phyloP scores from a whole-genome alignment of 139 green algal genomes.

The Diplosphaera chodatii region DNA sequence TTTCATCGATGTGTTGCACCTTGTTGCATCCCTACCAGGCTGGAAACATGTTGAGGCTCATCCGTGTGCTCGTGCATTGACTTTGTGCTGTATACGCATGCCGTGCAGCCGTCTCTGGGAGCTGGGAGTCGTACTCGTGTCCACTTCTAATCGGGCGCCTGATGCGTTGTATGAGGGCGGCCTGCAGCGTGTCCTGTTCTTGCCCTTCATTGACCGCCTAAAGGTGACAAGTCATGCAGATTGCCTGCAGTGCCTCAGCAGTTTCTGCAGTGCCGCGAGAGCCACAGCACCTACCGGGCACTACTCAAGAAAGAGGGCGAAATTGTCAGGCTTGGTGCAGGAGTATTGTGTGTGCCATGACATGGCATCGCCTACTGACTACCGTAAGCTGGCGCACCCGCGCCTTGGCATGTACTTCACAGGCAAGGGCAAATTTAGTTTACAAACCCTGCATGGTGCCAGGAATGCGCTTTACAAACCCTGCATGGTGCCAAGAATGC shows the following conservation, averaged over 20 bases:
- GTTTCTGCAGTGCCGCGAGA: too few species aligned
- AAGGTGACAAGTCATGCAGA: constrained; percentile 34
- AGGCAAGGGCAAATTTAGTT: background rate
- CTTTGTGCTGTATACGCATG: too few species aligned
- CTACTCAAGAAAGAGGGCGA: too few species aligned
- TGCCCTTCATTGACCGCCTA: constrained; percentile 91
- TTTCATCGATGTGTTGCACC: too few species aligned
- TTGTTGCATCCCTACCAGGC: too few species aligned
- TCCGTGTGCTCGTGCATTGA: too few species aligned
- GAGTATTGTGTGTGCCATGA: constrained; percentile 76
- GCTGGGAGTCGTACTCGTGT: constrained; percentile 70
- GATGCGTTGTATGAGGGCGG: constrained; percentile 89
- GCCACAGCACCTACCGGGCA: too few species aligned
- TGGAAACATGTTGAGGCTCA: too few species aligned
- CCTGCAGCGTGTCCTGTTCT: constrained; percentile 89
- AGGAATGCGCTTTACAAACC: too few species aligned
- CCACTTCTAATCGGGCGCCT: constrained; percentile 79
- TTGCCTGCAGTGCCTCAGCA: background rate
- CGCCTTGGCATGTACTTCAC: constrained; percentile 76
- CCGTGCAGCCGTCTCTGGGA: constrained; percentile 73
- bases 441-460: too few species aligned
- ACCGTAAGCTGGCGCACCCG: constrained; percentile 69
- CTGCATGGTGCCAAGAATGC: too few species aligned
- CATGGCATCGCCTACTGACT: constrained; percentile 81
- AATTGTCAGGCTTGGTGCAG: too few species aligned